phyloP scores from a whole-genome alignment of 495 filamentous ascomycete genomes.

The Aspergillus ellipticus region DNA sequence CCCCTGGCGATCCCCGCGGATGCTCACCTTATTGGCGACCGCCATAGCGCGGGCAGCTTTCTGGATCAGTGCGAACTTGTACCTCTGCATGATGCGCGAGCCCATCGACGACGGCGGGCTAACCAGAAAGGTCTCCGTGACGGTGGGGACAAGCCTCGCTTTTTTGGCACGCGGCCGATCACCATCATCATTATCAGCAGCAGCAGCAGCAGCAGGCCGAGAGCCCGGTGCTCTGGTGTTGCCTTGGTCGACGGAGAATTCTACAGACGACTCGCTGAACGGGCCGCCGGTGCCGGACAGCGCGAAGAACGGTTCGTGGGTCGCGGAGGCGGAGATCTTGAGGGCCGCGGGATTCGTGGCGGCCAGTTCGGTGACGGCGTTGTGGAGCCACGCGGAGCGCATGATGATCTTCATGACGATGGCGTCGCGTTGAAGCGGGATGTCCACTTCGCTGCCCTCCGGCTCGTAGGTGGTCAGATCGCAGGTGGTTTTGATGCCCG shows the following conservation, averaged over 20 bases:
- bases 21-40: conserved; percentile 85
- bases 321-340: conserved; percentile 60
- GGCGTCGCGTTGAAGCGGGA: conserved; percentile 75
- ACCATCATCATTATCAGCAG: no score
- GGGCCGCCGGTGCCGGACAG: conserved; percentile 67
- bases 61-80: conserved; percentile 81
- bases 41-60: conserved; percentile 84
- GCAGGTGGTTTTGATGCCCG: conserved; percentile 85
- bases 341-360: conserved; percentile 62
- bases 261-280: conserved; percentile 75
- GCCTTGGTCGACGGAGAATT: conserved; percentile 73
- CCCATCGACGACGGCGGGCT: conserved; percentile 42
- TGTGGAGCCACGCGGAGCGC: conserved; percentile 75
- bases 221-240: conserved; percentile 7
- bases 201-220: no score
- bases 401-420: conserved; percentile 93
- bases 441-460: conserved; percentile 58
- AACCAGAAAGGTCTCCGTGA: conserved; percentile 49
- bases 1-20: conserved; percentile 80
- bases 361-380: conserved; percentile 80
- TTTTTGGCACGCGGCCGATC: conserved; percentile 41
- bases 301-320: conserved; percentile 62
- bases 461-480: conserved; percentile 88
- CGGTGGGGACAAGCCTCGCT: conserved; percentile 41
- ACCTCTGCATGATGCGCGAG: conserved; percentile 44